Base-by-base conservation (phyloP, 208 protist species). In the Polymyxa betae region DNA sequence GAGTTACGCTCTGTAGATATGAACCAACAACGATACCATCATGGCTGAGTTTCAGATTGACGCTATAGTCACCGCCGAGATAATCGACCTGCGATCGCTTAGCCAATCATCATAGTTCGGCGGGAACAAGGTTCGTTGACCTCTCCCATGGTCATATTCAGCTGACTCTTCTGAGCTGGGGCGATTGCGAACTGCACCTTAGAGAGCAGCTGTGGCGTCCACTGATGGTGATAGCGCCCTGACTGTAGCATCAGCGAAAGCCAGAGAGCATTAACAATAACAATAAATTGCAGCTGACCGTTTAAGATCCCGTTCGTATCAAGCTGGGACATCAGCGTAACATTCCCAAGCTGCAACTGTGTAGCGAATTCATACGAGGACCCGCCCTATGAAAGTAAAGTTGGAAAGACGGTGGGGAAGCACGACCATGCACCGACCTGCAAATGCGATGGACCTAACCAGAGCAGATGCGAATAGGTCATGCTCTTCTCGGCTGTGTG, bases 361-460 rank as follows among this genome's bases (percentile, higher is more conserved):
- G 72, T 82, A 12, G 72, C 72, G n/a, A 82, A 82, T n/a, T 82
- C 72, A 43, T 82, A 82, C n/a, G 72, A 82, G 5, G 72, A 82
- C 24, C 49, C 49, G 24, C 49, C 49, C 49, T 60, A 24, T 60
- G 49, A 60, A 60, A 29, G 12, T 29, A 60, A 5, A 60, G 49
- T 60, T 60, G 49, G 49, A 60, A 60, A 24, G 49, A 60, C 5
- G 24, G 24, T 24, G 24, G 49, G 49, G 5, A 60, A 60, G 24
- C 5, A 5, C 49, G n/a, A n/a, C n/a, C n/a, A n/a, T n/a, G n/a
- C n/a, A 20, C 72, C n/a, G 5, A 35, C 72, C 5, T 82, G 72
- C n/a, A 82, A n/a, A n/a, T 82, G 72, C 35, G 5, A 12, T 20
- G 72, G 72, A 12, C 72, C 72, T 20, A 82, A n/a, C 72, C 72